Conservation (phyloP, 1,284 basidiomycete genomes). For the Prillingera fragicola region DNA sequence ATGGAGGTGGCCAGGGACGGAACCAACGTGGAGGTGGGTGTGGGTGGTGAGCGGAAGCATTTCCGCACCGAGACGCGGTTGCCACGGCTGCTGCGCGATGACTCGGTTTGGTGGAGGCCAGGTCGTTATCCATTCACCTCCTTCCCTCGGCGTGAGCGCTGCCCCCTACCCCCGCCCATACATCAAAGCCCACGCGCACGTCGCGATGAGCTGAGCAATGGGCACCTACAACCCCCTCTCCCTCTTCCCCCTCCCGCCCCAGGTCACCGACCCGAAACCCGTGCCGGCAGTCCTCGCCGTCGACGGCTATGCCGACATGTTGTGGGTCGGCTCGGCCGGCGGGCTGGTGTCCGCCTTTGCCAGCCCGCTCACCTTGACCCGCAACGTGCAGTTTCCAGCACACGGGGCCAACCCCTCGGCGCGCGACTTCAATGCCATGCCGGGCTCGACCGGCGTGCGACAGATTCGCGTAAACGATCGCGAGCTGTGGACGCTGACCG, state of each 20-base stretch:
- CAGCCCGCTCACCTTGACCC: slow-evolving; percentile 53
- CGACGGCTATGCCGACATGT: slow-evolving; percentile 80
- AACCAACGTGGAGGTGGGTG: too few relatives aligned
- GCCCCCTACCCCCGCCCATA: neutral
- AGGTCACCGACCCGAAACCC: slow-evolving; percentile 36
- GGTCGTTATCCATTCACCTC: too few relatives aligned
- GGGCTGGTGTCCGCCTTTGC: slow-evolving; percentile 72
- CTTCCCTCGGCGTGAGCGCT: too few relatives aligned
- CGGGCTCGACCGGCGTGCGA: slow-evolving; percentile 51
- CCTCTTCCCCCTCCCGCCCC: slow-evolving; percentile 42
- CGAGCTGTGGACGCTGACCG: slow-evolving; percentile 55
- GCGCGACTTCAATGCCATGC: slow-evolving; percentile 28
- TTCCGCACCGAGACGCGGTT: too few relatives aligned
- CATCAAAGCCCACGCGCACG: neutral
- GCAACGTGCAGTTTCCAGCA: slow-evolving; percentile 63
- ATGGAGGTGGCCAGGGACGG: too few relatives aligned
- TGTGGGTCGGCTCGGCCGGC: slow-evolving; percentile 76
- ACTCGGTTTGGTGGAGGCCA: too few relatives aligned
- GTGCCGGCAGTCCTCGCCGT: slow-evolving; percentile 65
- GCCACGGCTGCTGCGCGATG: too few relatives aligned
- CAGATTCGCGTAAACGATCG: slow-evolving; percentile 69
- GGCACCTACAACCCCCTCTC: slow-evolving; percentile 41
- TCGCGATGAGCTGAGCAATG: slow-evolving; percentile 12
- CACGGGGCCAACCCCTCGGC: slow-evolving; percentile 47
- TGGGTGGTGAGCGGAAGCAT: too few relatives aligned